Evolutionary conservation across 164 flowering plant species (phyloP).

Genomic region (Chloranthus sessilifolius): DNA sequence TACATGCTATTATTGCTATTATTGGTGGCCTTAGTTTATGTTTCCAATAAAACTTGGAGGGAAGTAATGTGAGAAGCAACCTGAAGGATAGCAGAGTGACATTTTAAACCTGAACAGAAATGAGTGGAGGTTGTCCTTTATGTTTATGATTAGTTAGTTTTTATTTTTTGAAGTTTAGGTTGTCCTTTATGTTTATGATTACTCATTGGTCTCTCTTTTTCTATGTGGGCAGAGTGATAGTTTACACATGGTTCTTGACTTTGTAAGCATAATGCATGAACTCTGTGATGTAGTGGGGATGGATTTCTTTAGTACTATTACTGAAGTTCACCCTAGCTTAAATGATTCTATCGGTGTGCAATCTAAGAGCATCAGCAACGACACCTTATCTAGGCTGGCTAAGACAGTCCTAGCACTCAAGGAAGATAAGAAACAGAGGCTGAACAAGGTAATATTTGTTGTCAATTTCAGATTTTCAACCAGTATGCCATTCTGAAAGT

Average conservation of each 20-base stretch:
- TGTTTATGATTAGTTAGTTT: too few species aligned
- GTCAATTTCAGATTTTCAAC: too few species aligned
- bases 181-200: neutral
- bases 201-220: neutral
- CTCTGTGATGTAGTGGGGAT: conserved; percentile 90
- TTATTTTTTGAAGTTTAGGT: too few species aligned
- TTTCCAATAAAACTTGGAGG: too few species aligned
- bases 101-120: too few species aligned
- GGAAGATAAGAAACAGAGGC: conserved; percentile 82
- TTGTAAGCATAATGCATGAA: conserved; percentile 90
- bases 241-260: conserved; percentile 84
- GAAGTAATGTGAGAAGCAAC: too few species aligned
- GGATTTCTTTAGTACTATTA: conserved; percentile 80
- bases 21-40: too few species aligned
- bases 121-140: too few species aligned
- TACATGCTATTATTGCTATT: too few species aligned
- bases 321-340: conserved; percentile 93
- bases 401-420: conserved; percentile 68
- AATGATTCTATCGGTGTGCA: conserved; percentile 75
- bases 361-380: conserved; percentile 92
- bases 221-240: conserved; percentile 65
- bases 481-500: too few species aligned
- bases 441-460: conserved; percentile 60
- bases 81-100: too few species aligned
- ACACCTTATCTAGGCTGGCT: conserved; percentile 66